Evolutionary conservation across 495 filamentous ascomycete species (phyloP).

Genomic region (Bathelium albidoporum): DNA sequence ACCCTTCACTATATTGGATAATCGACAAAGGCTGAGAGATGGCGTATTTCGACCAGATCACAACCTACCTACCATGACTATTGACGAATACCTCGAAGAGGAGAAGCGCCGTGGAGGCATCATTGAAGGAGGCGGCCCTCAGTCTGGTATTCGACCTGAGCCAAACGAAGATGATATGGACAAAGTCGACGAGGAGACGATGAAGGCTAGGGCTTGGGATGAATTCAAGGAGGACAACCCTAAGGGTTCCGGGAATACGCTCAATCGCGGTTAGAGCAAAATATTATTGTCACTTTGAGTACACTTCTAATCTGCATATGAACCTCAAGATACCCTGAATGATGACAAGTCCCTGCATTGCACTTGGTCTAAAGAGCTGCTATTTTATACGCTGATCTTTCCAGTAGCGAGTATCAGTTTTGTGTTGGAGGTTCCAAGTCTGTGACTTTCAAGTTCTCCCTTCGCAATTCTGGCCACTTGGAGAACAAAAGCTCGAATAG

Average conservation of each 20-base stretch:
- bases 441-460: conserved; percentile 8
- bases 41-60: conserved; percentile 88
- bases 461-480: conserved; percentile 22
- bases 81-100: conserved; percentile 95
- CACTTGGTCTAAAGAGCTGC: no score
- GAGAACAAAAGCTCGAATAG: conserved; percentile 13
- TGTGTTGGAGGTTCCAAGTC: no score
- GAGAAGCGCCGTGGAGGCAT: conserved; percentile 80
- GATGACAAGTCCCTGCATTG: not conserved
- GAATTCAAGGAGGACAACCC: conserved; percentile 88
- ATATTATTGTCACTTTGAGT: not conserved
- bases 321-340: conserved; percentile 4
- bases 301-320: not conserved
- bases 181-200: conserved; percentile 75
- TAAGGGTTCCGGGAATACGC: conserved; percentile 39
- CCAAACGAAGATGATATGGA: conserved; percentile 82
- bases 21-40: conserved; percentile 61
- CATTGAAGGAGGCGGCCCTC: conserved; percentile 79
- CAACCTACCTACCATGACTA: conserved; percentile 91
- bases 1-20: conserved; percentile 79
- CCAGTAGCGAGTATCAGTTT: no score
- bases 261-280: conserved; percentile 31
- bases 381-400: no score
- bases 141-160: conserved; percentile 57
- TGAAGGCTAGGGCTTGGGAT: conserved; percentile 93